Evolutionary conservation across 2,329 filamentous ascomycete species (phyloP), one percentile per base, ranked within the genome.

Genomic region (Scedosporium apiospermum): DNA sequence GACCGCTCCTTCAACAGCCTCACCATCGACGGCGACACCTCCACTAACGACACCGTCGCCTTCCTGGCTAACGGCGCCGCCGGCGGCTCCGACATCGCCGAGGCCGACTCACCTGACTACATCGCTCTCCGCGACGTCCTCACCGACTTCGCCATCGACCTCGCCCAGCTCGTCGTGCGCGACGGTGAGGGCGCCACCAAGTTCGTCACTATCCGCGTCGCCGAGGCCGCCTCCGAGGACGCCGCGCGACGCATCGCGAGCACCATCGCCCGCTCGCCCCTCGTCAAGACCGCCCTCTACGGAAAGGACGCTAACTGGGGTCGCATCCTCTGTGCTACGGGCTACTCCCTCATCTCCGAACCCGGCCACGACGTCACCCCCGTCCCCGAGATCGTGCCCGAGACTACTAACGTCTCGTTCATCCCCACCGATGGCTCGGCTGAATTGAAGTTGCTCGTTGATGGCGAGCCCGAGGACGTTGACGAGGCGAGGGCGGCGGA

Each of bases 271-370:
- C 86, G 88, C 60, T 96, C 92, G 0, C 91, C 95, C 7, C 85
- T 99, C 12, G 95, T 99, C 69, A 99, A 99, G 81, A 99, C 95
- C 0, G 95, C 95, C 0, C 81, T 99, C 49, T 99, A 99, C 75
- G 95, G 95, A 67, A 91, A 92, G 73, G 95, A 99, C 73, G 95
- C 95, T 18, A 99, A 99, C 80, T 99, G 95, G 95, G 95, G 95
- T 41, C 91, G 95, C 62, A 96, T 99, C 65, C 82, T 98, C 30
- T 98, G 95, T 74, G 93, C 95, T 0, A 92, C 93, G 4, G 95
- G 95, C 3, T 98, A 98, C 72, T 80, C 85, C 14, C 76, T 86
- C 57, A 80, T 88, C 65, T 83, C 81, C 1, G 82, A 84, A 67
- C 84, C 83, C 0, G 83, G 82, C 1, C 74, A 79, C 68, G 75